Percentiles rank a stretch among this genome's conserved stretches.
These are phyloP conservation scores for Neurospora sp. DNA, from an alignment of 495 filamentous ascomycete genomes.

Conservation along the genomic window DNA sequence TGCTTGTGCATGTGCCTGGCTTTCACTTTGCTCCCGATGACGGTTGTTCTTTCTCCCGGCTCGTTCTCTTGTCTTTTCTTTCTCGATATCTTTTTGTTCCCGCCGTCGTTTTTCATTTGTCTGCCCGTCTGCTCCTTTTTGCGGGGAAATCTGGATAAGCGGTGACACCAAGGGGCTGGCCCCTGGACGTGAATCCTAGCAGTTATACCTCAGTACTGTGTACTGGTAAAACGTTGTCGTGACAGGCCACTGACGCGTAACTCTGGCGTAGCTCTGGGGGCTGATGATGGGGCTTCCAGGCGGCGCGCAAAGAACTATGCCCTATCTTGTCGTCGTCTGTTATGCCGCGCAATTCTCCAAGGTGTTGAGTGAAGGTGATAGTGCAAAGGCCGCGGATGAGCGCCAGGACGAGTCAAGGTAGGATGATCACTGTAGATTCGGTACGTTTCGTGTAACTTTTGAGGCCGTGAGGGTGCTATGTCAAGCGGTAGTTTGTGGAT, in stretches of 20 bases:
- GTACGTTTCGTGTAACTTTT: not conserved
- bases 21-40: not conserved
- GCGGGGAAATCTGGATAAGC: slow-evolving; percentile 9
- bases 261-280: not conserved
- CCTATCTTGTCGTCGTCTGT: not conserved
- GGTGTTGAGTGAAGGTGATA: not conserved
- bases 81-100: not conserved
- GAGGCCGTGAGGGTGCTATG: not conserved
- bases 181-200: not conserved
- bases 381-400: not conserved
- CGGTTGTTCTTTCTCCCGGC: not conserved
- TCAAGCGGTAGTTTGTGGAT: not conserved
- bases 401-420: not conserved
- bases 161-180: not conserved
- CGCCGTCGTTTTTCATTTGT: not conserved
- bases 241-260: not conserved
- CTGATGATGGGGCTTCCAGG: not conserved
- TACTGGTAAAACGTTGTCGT: not conserved
- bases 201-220: not conserved
- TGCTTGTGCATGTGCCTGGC: not conserved
- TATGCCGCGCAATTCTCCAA: not conserved
- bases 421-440: not conserved
- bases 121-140: not conserved
- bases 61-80: not conserved
- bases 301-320: not conserved